These are phyloP conservation scores for Globisporangium abappressorium DNA, from an alignment of 352 stramenopile genomes.

Conservation along the genomic window DNA sequence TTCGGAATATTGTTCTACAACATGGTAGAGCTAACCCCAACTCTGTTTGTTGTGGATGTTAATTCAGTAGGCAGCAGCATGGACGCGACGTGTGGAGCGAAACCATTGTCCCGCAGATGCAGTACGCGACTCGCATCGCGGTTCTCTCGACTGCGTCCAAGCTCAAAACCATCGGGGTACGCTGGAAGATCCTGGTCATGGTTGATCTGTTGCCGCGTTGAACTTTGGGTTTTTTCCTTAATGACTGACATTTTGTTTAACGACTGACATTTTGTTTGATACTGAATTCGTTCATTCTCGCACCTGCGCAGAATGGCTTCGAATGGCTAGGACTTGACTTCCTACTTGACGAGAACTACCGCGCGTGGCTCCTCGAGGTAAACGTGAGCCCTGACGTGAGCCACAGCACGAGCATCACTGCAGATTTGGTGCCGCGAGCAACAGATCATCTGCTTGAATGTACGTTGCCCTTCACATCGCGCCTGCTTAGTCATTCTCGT, in stretches of 20 bases:
- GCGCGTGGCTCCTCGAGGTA: conserved; percentile 79
- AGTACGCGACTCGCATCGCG: conserved; percentile 32
- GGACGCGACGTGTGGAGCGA: conserved; percentile 47
- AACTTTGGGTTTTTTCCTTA: neutral
- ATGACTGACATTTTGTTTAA: neutral
- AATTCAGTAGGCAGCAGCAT: conserved; percentile 22
- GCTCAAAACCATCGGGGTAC: conserved; percentile 51
- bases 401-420: conserved; percentile 64
- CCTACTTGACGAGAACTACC: conserved; percentile 52
- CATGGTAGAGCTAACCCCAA: neutral
- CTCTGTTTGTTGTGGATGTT: neutral
- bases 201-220: neutral
- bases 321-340: conserved; percentile 89
- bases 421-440: conserved; percentile 45
- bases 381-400: conserved; percentile 88
- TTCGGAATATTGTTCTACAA: neutral
- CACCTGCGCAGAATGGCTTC: conserved; percentile 50
- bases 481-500: neutral
- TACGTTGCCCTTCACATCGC: conserved; percentile 17
- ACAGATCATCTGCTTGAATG: conserved; percentile 49
- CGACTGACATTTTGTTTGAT: neutral
- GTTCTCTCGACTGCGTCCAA: conserved; percentile 43
- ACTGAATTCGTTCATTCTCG: neutral
- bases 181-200: conserved; percentile 10
- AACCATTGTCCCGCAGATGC: conserved; percentile 54